A percentile compares a stretch with the other conserved stretches of the same genome.
These are phyloP conservation scores for Scheffersomyces stipitis DNA, from an alignment of 805 yeast genomes.

Conservation along the genomic window DNA sequence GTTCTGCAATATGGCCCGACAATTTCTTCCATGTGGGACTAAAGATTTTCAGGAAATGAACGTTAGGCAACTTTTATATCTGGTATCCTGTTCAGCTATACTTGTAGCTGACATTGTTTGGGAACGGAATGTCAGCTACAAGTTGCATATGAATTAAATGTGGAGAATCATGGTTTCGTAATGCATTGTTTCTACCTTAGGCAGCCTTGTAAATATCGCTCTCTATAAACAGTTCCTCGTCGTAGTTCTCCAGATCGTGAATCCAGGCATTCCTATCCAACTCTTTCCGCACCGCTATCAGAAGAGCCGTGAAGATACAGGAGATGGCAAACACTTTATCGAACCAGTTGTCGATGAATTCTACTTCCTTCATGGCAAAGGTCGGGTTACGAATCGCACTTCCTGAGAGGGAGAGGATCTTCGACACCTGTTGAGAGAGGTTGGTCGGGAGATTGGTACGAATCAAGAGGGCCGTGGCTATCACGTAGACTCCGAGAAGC, in stretches of 20 bases:
- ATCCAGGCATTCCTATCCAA: conserved; percentile 14
- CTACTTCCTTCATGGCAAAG: conserved; percentile 34
- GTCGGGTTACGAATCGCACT: conserved; percentile 18
- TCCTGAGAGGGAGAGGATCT: conserved; percentile 38
- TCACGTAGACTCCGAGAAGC: conserved; percentile 49
- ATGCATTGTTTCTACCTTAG: conserved; percentile 1
- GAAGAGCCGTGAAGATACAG: conserved; percentile 32
- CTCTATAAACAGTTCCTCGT: conserved; percentile 37
- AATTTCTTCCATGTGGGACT: too few relatives aligned
- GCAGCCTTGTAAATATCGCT: conserved; percentile 3
- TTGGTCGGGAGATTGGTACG: conserved; percentile 49
- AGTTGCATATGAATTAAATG: too few relatives aligned
- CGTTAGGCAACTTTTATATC: too few relatives aligned
- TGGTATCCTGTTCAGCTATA: too few relatives aligned
- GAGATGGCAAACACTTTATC: conserved; percentile 51
- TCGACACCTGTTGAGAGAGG: conserved; percentile 40
- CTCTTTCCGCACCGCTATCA: conserved; percentile 21
- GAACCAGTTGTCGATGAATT: conserved; percentile 51
- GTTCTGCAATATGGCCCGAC: too few relatives aligned
- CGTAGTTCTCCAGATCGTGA: conserved; percentile 17
- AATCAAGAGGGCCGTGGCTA: conserved; percentile 51
- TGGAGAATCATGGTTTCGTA: too few relatives aligned
- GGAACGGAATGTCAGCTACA: too few relatives aligned
- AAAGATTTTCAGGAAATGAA: too few relatives aligned
- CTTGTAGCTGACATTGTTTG: too few relatives aligned